Conservation (phyloP, 768 basidiomycete genomes). For the Russula dissimulans region DNA sequence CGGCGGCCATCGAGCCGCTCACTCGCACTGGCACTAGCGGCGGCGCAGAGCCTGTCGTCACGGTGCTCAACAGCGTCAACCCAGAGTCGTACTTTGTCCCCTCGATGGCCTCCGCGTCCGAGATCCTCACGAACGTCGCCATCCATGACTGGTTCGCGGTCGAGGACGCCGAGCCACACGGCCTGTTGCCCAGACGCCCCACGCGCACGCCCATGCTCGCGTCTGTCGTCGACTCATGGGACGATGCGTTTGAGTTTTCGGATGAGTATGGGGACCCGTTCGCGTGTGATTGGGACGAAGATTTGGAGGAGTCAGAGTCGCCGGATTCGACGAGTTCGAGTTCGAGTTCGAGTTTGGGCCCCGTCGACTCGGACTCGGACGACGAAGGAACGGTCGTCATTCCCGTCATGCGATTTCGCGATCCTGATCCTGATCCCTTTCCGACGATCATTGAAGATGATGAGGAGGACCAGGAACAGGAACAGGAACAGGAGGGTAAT, state of each 20-base stretch:
- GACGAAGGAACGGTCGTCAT: background rate
- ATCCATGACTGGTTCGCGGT: constrained; percentile 4
- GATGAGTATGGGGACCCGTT: background rate
- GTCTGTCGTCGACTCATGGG: background rate
- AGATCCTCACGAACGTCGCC: constrained; percentile 6
- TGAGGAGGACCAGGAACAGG: background rate
- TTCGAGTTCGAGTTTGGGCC: no score
- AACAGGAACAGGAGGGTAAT: background rate
- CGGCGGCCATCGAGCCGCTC: background rate
- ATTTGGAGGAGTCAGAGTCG: background rate
- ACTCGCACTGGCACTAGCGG: background rate
- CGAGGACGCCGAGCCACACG: background rate
- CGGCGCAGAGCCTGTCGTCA: background rate
- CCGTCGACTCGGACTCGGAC: background rate
- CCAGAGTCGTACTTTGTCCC: constrained; percentile 6
- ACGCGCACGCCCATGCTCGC: background rate
- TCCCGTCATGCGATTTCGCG: background rate
- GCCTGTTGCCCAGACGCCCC: background rate
- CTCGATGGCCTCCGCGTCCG: constrained; percentile 10
- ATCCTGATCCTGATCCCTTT: constrained; percentile 3
- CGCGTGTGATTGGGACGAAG: background rate
- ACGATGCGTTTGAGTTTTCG: background rate
- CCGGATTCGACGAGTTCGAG: background rate
- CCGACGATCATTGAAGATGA: constrained; percentile 4
- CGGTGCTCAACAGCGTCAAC: background rate